These are phyloP conservation scores for Bryoglossum gracile DNA, from an alignment of 495 filamentous ascomycete species.

Conservation along the genomic window DNA sequence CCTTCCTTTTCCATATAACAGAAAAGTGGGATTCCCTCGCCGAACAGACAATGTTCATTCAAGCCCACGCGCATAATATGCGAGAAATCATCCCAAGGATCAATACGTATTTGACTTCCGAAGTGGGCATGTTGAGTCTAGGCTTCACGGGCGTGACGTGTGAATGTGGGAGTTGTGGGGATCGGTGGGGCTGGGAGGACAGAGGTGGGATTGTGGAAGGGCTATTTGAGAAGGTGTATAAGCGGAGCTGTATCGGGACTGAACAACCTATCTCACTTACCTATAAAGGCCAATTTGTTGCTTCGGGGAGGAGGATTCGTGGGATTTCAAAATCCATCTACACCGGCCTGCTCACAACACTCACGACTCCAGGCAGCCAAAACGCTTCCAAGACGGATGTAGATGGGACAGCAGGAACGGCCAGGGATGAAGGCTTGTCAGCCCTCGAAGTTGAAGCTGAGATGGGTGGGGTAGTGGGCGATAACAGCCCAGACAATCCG, in stretches of 20 bases:
- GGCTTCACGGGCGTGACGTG: slow-evolving; percentile 30
- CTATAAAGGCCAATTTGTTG: slow-evolving; percentile 41
- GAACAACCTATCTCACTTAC: slow-evolving; percentile 25
- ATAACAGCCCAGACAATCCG: slow-evolving; percentile 30
- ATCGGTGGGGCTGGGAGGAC: slow-evolving; percentile 32
- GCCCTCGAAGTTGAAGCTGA: background rate
- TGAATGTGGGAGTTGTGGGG: slow-evolving; percentile 29
- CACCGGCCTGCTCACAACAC: slow-evolving; percentile 21
- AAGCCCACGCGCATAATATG: slow-evolving; percentile 35
- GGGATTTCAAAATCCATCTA: slow-evolving; percentile 29
- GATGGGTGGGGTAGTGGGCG: slow-evolving; percentile 25
- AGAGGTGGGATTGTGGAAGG: slow-evolving; percentile 24
- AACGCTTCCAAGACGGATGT: no score
- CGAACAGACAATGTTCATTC: slow-evolving; percentile 39
- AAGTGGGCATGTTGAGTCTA: slow-evolving; percentile 36
- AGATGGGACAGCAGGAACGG: no score
- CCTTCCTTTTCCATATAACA: slow-evolving; percentile 39
- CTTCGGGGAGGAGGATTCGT: slow-evolving; percentile 32
- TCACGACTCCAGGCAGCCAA: slow-evolving; percentile 9
- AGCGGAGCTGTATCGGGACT: slow-evolving; percentile 14
- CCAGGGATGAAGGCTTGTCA: no score
- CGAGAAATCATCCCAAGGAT: slow-evolving; percentile 30
- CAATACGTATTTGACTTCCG: slow-evolving; percentile 30
- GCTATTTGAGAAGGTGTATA: slow-evolving; percentile 26
- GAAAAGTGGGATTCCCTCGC: slow-evolving; percentile 37